These are phyloP conservation scores for Hawksworthiomyces lignivorus DNA, from an alignment of 2,329 filamentous ascomycete species.

Conservation along the genomic window DNA sequence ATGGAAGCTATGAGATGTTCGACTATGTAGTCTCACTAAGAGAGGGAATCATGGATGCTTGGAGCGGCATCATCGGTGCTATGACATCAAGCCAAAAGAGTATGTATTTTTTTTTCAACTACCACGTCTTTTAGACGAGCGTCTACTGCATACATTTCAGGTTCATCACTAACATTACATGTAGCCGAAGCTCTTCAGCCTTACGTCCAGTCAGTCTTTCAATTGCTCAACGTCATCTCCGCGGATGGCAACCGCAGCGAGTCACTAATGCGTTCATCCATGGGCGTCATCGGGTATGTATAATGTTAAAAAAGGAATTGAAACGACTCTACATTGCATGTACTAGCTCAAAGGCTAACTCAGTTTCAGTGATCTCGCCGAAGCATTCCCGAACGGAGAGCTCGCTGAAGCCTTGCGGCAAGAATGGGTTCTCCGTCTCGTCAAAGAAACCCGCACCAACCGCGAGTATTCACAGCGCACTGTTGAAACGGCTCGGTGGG, in stretches of 20 bases:
- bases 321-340: too few species aligned
- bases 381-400: conserved; percentile 87
- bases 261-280: conserved; percentile 81
- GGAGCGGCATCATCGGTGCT: conserved; percentile 92
- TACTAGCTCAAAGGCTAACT: too few species aligned
- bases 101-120: conserved; percentile 35
- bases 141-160: too few species aligned
- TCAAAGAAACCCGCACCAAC: conserved; percentile 86
- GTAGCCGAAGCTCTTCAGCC: conserved; percentile 63
- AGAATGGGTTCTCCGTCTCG: conserved; percentile 83
- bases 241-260: conserved; percentile 84
- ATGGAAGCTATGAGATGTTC: conserved; percentile 88
- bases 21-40: conserved; percentile 93
- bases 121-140: conserved; percentile 14
- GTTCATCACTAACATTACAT: conserved; percentile 2
- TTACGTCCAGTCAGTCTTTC: conserved; percentile 79
- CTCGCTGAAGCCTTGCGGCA: conserved; percentile 77
- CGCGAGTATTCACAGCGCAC: conserved; percentile 79
- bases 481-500: conserved; percentile 92
- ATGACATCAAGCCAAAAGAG: conserved; percentile 79
- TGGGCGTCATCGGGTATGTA: conserved; percentile 91
- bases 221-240: conserved; percentile 72
- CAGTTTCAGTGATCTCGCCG: conserved; percentile 70
- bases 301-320: too few species aligned
- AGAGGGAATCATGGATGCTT: conserved; percentile 98